These are phyloP conservation scores for Anthracocystis setariae DNA, from an alignment of 1,284 basidiomycete genomes.

Conservation along the genomic window DNA sequence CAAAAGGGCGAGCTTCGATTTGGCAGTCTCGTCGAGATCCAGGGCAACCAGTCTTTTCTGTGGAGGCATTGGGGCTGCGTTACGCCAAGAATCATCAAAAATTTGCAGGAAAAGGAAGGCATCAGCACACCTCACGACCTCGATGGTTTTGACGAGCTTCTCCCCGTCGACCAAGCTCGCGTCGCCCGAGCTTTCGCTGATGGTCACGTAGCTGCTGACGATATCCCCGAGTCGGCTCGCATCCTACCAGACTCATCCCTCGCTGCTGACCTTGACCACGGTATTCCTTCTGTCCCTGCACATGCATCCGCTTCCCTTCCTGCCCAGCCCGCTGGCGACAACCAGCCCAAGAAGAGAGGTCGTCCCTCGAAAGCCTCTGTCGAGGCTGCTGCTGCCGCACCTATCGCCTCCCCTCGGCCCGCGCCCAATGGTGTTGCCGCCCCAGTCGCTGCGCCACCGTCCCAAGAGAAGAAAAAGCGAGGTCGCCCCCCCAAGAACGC, in stretches of 20 bases:
- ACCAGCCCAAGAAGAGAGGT: constrained; percentile 40
- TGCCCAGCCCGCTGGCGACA: constrained; percentile 5
- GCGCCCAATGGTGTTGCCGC: constrained; percentile 5
- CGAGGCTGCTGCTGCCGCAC: constrained; percentile 14
- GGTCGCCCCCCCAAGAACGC: constrained; percentile 27
- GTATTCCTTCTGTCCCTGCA: not conserved
- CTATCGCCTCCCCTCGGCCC: not conserved
- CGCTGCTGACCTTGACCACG: constrained; percentile 7
- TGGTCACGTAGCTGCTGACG: constrained; percentile 50
- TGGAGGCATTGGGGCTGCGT: constrained; percentile 83
- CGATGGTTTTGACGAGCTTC: constrained; percentile 50
- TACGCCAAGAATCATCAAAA: constrained; percentile 72
- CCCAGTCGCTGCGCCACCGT: constrained; percentile 5
- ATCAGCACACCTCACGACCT: constrained; percentile 70
- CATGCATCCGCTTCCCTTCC: constrained; percentile 7
- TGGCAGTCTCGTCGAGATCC: constrained; percentile 80
- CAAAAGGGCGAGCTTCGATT: constrained; percentile 78
- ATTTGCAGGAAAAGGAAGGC: constrained; percentile 74
- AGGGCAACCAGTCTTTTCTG: constrained; percentile 73
- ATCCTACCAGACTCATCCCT: constrained; percentile 22
- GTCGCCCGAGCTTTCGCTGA: constrained; percentile 42
- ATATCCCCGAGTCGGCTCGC: constrained; percentile 48
- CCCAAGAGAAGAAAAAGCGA: constrained; percentile 19
- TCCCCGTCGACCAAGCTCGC: constrained; percentile 34
- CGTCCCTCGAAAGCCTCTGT: constrained; percentile 30